Conservation (phyloP, 176 grass and related monocot genomes). For the Dactylis glomerata region DNA sequence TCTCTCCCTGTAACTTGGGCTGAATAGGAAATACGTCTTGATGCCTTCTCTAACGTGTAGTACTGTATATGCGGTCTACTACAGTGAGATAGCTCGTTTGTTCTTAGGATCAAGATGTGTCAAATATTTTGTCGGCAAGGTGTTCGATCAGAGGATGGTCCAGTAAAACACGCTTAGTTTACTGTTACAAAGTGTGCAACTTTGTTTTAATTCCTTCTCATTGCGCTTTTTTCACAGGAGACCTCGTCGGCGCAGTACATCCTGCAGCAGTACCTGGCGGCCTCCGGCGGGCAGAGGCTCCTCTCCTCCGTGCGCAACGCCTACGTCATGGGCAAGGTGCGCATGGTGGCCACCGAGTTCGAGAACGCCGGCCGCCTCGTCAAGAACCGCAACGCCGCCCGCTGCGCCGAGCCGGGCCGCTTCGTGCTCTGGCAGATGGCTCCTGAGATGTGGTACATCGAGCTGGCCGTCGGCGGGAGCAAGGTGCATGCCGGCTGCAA, state of each 20-base stretch:
- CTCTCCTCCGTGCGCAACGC: constrained; percentile 47
- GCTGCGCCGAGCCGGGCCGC: constrained; percentile 42
- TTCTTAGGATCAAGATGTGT: not conserved
- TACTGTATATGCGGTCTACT: not conserved
- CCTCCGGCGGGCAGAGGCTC: constrained; percentile 56
- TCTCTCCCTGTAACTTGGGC: too few relatives aligned
- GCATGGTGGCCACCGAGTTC: constrained; percentile 51
- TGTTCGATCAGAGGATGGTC: not conserved
- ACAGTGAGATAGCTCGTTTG: not conserved
- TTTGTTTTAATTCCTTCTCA: not conserved
- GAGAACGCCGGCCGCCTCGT: constrained; percentile 45
- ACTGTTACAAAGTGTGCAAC: not conserved
- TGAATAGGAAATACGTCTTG: too few relatives aligned
- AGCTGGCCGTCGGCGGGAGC: constrained; percentile 63
- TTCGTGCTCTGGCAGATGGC: constrained; percentile 83
- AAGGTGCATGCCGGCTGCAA: constrained; percentile 75
- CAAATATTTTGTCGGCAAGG: not conserved
- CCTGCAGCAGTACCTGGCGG: constrained; percentile 74
- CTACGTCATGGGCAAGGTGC: constrained; percentile 70
- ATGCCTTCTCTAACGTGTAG: not conserved
- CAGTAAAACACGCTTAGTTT: constrained; percentile 28
- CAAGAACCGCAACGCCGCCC: constrained; percentile 48
- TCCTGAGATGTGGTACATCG: constrained; percentile 69
- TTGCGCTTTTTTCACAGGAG: constrained; percentile 40
- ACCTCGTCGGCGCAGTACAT: constrained; percentile 80